Base-by-base conservation (phyloP, 805 yeast genomes). In the Nakazawaea molendinolei region DNA sequence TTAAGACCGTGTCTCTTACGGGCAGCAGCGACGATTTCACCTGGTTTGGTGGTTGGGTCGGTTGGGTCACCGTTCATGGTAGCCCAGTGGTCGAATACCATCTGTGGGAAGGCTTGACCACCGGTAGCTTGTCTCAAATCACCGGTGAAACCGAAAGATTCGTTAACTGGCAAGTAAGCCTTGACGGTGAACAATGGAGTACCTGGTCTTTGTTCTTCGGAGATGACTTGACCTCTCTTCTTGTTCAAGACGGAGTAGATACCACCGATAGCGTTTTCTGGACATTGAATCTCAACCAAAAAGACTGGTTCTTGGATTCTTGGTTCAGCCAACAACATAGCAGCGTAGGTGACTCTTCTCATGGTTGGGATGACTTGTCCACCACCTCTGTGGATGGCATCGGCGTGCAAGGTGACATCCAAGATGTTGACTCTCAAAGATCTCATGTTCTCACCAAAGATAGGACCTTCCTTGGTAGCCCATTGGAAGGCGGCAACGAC, bases 71-170 rank as follows among this genome's bases (percentile, higher is more conserved):
- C 95, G 55, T 64, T 61, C 76, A 92, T 74, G 58, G 86, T 69
- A 52, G 86, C 74, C 97, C 97, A 90, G 71, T 90, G 98, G 71
- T 92, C 97, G 73, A 90, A 92, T 70, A 92, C 94, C 95, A 92
- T 79, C 77, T 90, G 97, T 74, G 98, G 98, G 98, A 90, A 90
- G 70, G 98, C 98, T 80, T 90, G 98, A 72, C 98, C 98, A 85
- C 96, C 97, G 63, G 98, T 90, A 65, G 97, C 96, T 76, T 90
- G 97, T 80, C 98, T 86, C 65, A 90, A 83, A 63, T 89, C 95
- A 77, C 94, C 92, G 60, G 95, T 83, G 95, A 90, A 90, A 84
- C 98, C 98, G 83, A 92, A 90, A 43, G 98, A 90, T 79, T 92
- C 98, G 76, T 90, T 92, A 58, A 90, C 97, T 68, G 98, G 98